These are phyloP conservation scores for Ottelia alismoides DNA, from an alignment of 106 monocot genomes.

Conservation along the genomic window DNA sequence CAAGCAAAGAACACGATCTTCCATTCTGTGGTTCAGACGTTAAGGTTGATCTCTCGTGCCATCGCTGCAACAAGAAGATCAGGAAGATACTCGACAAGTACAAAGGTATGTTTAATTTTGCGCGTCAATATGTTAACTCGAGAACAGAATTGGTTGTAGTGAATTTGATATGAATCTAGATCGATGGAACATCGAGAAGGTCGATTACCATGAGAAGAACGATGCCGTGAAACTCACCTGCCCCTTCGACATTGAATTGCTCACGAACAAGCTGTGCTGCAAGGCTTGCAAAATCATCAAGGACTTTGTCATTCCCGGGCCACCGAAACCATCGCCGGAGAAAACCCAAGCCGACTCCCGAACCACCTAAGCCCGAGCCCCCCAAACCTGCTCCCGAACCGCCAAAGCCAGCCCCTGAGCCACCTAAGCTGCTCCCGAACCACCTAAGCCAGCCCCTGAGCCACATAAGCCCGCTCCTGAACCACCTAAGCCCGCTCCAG, in stretches of 20 bases:
- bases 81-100: conserved; percentile 8
- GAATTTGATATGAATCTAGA: neutral
- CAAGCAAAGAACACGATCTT: too few relatives aligned
- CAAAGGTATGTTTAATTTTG: conserved; percentile 2
- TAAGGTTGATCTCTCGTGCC: conserved; percentile 16
- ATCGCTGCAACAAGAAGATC: conserved; percentile 10
- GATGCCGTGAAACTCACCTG: conserved; percentile 5
- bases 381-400: neutral
- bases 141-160: neutral
- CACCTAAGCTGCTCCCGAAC: neutral
- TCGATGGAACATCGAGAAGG: conserved; percentile 8
- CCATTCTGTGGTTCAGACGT: too few relatives aligned
- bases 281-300: conserved; percentile 15
- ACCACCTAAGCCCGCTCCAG: neutral
- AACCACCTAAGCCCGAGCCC: neutral
- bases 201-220: conserved; percentile 10
- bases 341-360: neutral
- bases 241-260: conserved; percentile 8
- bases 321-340: neutral
- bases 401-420: neutral
- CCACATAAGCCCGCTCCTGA: neutral
- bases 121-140: neutral
- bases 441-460: neutral
- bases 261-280: conserved; percentile 4
- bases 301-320: conserved; percentile 2